Conservation (phyloP, 768 basidiomycete species). For the Trichaptum fuscoviolaceum region DNA sequence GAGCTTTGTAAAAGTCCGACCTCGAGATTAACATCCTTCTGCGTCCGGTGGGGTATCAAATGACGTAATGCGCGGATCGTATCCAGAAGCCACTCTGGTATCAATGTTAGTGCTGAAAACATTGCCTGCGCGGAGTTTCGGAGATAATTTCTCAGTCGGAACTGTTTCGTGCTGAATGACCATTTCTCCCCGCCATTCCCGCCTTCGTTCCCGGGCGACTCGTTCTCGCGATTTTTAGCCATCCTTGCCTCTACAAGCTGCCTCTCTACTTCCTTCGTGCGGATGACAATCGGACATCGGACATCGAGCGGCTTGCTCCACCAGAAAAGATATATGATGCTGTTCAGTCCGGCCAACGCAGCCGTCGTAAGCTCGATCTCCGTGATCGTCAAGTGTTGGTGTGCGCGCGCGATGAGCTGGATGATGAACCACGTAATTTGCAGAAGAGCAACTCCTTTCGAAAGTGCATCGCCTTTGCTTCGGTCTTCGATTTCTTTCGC, state of each 20-base stretch:
- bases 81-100: too few species aligned
- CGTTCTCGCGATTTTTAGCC: not conserved
- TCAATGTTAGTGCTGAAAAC: not conserved
- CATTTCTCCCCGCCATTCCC: too few species aligned
- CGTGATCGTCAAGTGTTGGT: not conserved
- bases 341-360: conserved; percentile 5
- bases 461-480: not conserved
- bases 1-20: not conserved
- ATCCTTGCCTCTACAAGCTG: not conserved
- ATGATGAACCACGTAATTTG: not conserved
- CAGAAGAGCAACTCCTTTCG: not conserved
- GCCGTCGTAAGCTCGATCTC: not conserved
- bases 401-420: not conserved
- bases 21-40: not conserved
- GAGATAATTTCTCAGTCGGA: not conserved
- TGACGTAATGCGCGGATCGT: too few species aligned
- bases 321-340: conserved; percentile 8
- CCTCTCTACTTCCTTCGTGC: not conserved
- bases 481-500: not conserved
- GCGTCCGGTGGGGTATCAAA: not conserved
- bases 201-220: too few species aligned
- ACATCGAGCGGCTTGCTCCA: conserved; percentile 10
- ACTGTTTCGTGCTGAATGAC: not conserved
- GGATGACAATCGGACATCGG: not conserved
- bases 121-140: not conserved